Evolutionary conservation across 345 rosid genomes (phyloP).

Genomic region (Populus davidiana): DNA sequence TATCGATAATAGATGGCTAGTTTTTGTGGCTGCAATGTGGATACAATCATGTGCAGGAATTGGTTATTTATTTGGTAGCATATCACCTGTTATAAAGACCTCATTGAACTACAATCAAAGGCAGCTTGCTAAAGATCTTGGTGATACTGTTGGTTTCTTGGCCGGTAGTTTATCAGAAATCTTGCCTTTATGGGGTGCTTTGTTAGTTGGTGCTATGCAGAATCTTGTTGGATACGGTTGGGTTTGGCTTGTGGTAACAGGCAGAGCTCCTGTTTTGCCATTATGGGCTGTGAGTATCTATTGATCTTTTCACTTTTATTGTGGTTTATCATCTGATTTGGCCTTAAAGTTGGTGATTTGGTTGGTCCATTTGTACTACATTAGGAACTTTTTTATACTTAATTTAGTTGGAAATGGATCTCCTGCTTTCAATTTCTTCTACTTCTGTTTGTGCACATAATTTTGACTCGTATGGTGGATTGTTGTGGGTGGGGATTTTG

Average conservation of each 20-base stretch:
- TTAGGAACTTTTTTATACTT: background rate
- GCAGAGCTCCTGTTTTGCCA: constrained; percentile 69
- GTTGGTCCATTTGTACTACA: background rate
- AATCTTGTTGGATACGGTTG: constrained; percentile 88
- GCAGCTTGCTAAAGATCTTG: constrained; percentile 94
- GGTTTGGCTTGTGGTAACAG: constrained; percentile 91
- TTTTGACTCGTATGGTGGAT: background rate
- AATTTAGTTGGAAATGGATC: background rate
- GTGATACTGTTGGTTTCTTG: constrained; percentile 91
- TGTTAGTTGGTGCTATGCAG: constrained; percentile 86
- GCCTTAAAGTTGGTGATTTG: background rate
- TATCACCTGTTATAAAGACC: constrained; percentile 93
- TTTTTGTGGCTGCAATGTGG: constrained; percentile 99
- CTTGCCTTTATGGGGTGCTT: constrained; percentile 92
- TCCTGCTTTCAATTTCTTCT: background rate
- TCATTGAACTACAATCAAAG: constrained; percentile 79
- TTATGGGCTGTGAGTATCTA: constrained; percentile 85
- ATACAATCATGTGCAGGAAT: constrained; percentile 92
- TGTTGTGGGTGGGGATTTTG: background rate
- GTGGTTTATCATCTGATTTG: background rate
- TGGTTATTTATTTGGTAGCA: constrained; percentile 92
- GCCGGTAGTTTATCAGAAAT: constrained; percentile 86
- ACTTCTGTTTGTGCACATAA: background rate
- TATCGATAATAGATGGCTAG: constrained; percentile 85
- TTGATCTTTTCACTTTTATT: background rate